Evolutionary conservation across 2,329 filamentous ascomycete genomes (phyloP).

Genomic region (Waltergamsia citrina): DNA sequence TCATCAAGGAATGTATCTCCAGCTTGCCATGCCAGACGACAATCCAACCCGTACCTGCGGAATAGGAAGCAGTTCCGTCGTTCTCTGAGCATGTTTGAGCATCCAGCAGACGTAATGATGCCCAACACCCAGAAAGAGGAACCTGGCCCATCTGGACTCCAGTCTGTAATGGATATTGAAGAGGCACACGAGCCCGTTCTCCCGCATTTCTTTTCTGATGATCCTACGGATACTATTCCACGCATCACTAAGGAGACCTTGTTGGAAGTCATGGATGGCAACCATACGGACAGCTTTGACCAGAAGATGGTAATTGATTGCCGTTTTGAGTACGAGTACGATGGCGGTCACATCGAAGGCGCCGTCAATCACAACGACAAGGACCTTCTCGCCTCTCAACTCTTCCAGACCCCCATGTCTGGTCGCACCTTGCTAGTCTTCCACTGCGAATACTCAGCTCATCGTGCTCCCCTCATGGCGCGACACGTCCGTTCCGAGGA

Average conservation of each 20-base stretch:
- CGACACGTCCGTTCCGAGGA: constrained; percentile 87
- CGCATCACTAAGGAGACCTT: constrained; percentile 77
- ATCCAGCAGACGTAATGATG: constrained; percentile 79
- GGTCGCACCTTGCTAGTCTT: constrained; percentile 78
- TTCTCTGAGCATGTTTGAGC: constrained; percentile 96
- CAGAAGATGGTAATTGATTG: constrained; percentile 88
- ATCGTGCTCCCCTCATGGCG: constrained; percentile 93
- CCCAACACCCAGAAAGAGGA: constrained; percentile 54
- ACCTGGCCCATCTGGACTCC: constrained; percentile 36
- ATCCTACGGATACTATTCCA: constrained; percentile 76
- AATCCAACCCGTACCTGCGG: constrained; percentile 60
- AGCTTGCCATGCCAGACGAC: constrained; percentile 61
- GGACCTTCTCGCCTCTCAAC: constrained; percentile 68
- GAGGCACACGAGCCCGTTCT: constrained; percentile 64
- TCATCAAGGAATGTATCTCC: constrained; percentile 67
- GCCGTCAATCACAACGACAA: constrained; percentile 98
- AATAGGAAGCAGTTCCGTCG: constrained; percentile 84
- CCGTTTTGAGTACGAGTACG: constrained; percentile 97
- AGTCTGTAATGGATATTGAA: constrained; percentile 78
- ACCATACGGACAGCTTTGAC: constrained; percentile 66
- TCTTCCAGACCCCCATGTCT: constrained; percentile 61
- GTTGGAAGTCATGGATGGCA: constrained; percentile 78
- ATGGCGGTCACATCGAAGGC: constrained; percentile 88
- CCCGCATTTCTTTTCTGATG: constrained; percentile 75
- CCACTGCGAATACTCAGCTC: constrained; percentile 97